These are phyloP conservation scores for Hemileccinum impolitum DNA, from an alignment of 768 basidiomycete species.

Conservation along the genomic window DNA sequence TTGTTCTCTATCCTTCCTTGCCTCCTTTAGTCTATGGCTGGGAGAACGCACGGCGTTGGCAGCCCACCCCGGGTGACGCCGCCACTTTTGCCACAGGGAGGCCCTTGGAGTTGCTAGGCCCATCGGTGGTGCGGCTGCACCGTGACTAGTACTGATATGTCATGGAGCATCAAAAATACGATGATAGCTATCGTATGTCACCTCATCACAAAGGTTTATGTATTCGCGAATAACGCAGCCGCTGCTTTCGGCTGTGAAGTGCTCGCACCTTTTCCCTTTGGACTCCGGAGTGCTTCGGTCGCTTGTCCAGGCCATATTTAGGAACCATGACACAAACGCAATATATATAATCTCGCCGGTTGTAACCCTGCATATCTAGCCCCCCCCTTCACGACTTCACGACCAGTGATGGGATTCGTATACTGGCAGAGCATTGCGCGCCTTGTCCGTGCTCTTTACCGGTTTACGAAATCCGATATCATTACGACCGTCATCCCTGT, in stretches of 20 bases:
- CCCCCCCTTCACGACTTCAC: constrained; percentile 15
- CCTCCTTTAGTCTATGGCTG: no score
- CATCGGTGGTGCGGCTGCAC: background rate
- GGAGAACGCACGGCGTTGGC: no score
- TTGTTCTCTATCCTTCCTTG: background rate
- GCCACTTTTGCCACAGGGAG: no score
- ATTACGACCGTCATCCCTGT: constrained; percentile 27
- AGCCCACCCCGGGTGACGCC: no score
- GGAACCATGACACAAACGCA: background rate
- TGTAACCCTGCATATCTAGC: background rate
- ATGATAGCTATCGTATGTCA: background rate
- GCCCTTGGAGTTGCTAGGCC: no score
- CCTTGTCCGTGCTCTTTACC: constrained; percentile 17
- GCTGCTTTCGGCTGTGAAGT: constrained; percentile 6
- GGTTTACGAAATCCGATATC: constrained; percentile 26
- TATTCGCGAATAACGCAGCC: constrained; percentile 2
- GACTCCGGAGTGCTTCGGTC: constrained; percentile 2
- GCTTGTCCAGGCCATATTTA: constrained; percentile 4
- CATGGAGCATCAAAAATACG: constrained; percentile 3
- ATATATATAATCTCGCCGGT: constrained; percentile 20
- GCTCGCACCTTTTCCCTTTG: constrained; percentile 9
- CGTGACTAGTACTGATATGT: background rate
- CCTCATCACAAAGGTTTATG: background rate
- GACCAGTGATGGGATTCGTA: constrained; percentile 20
- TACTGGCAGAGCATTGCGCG: constrained; percentile 11